Conservation (phyloP, 2,329 filamentous ascomycete species). For the Zalaria sp. region DNA sequence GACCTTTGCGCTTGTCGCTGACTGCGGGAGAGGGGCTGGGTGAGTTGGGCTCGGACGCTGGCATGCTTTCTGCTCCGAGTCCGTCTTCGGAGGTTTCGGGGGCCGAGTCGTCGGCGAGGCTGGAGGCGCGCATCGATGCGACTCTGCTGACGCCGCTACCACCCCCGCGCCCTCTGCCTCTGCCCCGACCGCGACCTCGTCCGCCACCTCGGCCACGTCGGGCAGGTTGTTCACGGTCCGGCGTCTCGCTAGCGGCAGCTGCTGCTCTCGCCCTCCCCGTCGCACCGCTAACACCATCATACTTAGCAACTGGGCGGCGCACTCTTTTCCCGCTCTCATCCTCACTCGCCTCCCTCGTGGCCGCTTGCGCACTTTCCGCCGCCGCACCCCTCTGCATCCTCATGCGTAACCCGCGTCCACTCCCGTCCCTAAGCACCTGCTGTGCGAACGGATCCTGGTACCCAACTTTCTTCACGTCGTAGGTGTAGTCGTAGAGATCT, state of each 20-base stretch:
- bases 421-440: constrained; percentile 28
- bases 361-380: constrained; percentile 16
- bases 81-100: constrained; percentile 6
- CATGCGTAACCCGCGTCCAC: constrained; percentile 32
- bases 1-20: constrained; percentile 15
- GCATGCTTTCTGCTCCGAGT: constrained; percentile 5
- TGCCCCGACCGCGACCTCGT: constrained; percentile 4
- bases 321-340: constrained; percentile 6
- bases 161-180: constrained; percentile 4
- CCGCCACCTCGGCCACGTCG: constrained; percentile 4
- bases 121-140: constrained; percentile 31
- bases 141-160: constrained; percentile 11
- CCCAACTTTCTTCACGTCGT: constrained; percentile 37
- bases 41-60: neutral
- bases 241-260: constrained; percentile 6
- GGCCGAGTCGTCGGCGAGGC: constrained; percentile 15
- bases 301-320: constrained; percentile 7
- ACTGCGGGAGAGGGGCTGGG: constrained; percentile 1
- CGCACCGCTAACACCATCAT: constrained; percentile 6
- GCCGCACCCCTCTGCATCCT: constrained; percentile 24
- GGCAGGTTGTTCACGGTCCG: constrained; percentile 4
- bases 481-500: constrained; percentile 44
- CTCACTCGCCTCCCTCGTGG: constrained; percentile 4
- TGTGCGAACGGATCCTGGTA: constrained; percentile 44
- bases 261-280: constrained; percentile 5